phyloP scores from a whole-genome alignment of 768 basidiomycete genomes.

The Xerocomus brunneocitrinus region DNA sequence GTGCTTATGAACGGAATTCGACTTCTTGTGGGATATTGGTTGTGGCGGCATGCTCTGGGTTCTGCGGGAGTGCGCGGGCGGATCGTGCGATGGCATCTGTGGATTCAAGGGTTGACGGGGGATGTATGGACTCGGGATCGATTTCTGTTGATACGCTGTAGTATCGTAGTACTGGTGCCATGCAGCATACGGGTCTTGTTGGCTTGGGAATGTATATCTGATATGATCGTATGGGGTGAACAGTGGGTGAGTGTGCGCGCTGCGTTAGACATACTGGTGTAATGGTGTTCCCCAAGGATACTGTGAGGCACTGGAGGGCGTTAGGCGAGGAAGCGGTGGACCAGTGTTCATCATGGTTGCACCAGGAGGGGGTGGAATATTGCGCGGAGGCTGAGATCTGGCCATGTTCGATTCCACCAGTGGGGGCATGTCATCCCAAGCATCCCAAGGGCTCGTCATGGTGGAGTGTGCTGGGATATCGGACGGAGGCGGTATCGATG shows the following conservation, averaged over 20 bases:
- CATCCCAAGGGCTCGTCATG: conserved; percentile 10
- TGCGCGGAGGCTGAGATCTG: neutral
- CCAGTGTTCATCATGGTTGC: conserved; percentile 13
- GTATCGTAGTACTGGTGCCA: conserved; percentile 5
- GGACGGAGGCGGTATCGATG: conserved; percentile 17
- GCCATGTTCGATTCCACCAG: conserved; percentile 19
- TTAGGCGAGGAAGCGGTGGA: conserved; percentile 12
- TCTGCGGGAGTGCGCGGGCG: conserved; percentile 3
- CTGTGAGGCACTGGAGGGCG: conserved; percentile 4
- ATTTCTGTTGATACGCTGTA: conserved; percentile 11
- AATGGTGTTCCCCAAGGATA: conserved; percentile 15
- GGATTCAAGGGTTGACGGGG: conserved; percentile 17
- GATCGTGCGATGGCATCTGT: conserved; percentile 12
- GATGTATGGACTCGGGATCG: conserved; percentile 30
- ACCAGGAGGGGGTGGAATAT: conserved; percentile 25
- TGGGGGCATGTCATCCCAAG: conserved; percentile 25
- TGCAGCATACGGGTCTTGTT: conserved; percentile 12
- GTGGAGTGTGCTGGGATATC: conserved; percentile 11
- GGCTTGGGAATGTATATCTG: conserved; percentile 7
- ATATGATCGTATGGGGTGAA: conserved; percentile 1
- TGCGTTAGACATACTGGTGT: conserved; percentile 11
- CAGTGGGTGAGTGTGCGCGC: neutral
- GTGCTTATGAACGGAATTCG: conserved; percentile 2
- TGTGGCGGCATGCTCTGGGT: conserved; percentile 3
- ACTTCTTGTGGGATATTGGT: conserved; percentile 1